phyloP scores from a whole-genome alignment of 352 stramenopile genomes.

The Phytophthora hybrid region DNA sequence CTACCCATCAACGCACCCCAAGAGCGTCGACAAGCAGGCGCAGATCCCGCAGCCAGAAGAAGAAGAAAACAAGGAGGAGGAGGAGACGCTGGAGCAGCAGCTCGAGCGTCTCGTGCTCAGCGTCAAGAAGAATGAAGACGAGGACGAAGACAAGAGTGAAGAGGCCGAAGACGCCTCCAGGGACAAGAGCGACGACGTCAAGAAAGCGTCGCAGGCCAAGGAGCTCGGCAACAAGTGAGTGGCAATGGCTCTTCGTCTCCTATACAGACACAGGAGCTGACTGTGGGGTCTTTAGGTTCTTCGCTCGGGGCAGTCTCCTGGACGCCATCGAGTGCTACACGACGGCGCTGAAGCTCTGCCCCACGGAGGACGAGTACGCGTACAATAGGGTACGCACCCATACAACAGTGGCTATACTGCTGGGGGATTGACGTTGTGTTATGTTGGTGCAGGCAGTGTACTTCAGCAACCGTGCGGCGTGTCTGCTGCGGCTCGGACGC shows the following conservation, averaged over 20 bases:
- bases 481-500: constrained; percentile 70
- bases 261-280: not conserved
- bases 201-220: constrained; percentile 77
- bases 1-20: constrained; percentile 55
- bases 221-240: constrained; percentile 87
- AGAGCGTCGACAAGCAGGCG: constrained; percentile 25
- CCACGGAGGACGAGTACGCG: constrained; percentile 74
- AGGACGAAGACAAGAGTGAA: constrained; percentile 22
- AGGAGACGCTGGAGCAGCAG: constrained; percentile 74
- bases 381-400: constrained; percentile 69
- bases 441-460: constrained; percentile 68
- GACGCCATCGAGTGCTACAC: constrained; percentile 90
- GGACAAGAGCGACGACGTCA: constrained; percentile 49
- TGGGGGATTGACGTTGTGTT: not conserved
- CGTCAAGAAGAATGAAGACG: constrained; percentile 25
- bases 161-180: constrained; percentile 18
- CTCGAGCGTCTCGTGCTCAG: constrained; percentile 64
- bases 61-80: constrained; percentile 39
- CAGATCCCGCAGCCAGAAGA: constrained; percentile 7
- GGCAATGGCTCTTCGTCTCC: not conserved
- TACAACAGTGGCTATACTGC: not conserved
- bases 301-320: constrained; percentile 70
- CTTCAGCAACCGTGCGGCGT: constrained; percentile 88
- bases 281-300: constrained; percentile 56
- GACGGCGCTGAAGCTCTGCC: constrained; percentile 81